Evolutionary conservation across 176 grass and related monocot species (phyloP).

Genomic region (Secale cereale): DNA sequence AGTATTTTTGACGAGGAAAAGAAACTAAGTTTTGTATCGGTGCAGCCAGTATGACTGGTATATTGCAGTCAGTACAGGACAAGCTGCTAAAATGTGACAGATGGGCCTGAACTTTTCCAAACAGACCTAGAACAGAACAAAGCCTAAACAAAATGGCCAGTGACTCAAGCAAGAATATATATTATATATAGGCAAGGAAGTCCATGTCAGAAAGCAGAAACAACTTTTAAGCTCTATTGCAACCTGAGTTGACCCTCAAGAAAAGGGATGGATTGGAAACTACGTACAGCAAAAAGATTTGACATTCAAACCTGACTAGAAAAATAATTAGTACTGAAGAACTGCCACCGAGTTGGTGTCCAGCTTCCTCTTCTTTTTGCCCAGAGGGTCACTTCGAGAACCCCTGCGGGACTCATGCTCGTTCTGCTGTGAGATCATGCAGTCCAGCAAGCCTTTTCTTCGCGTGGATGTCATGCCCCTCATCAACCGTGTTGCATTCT

Average conservation of each 20-base stretch:
- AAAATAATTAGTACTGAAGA: conserved; percentile 24
- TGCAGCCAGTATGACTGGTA: background rate
- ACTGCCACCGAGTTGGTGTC: conserved; percentile 15
- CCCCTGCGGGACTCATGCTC: conserved; percentile 17
- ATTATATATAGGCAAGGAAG: conserved; percentile 1
- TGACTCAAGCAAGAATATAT: background rate
- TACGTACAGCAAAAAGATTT: conserved; percentile 19
- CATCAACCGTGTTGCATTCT: conserved; percentile 43
- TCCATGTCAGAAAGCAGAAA: conserved; percentile 6
- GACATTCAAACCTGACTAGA: background rate
- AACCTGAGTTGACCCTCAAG: background rate
- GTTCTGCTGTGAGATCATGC: conserved; percentile 24
- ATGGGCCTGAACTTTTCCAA: too few relatives aligned
- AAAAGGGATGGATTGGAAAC: background rate
- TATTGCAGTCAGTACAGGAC: background rate
- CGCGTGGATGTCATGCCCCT: conserved; percentile 40
- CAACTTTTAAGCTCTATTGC: background rate
- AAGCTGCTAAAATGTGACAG: background rate
- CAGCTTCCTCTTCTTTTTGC: conserved; percentile 46
- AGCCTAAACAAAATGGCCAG: background rate
- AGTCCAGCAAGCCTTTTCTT: conserved; percentile 44
- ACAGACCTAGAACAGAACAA: background rate
- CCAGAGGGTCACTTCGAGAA: conserved; percentile 20
- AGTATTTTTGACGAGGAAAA: background rate
- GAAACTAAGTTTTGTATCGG: background rate